phyloP scores from a whole-genome alignment of 176 grass and related monocot genomes.

The Rhipidocladum racemiflorum region DNA sequence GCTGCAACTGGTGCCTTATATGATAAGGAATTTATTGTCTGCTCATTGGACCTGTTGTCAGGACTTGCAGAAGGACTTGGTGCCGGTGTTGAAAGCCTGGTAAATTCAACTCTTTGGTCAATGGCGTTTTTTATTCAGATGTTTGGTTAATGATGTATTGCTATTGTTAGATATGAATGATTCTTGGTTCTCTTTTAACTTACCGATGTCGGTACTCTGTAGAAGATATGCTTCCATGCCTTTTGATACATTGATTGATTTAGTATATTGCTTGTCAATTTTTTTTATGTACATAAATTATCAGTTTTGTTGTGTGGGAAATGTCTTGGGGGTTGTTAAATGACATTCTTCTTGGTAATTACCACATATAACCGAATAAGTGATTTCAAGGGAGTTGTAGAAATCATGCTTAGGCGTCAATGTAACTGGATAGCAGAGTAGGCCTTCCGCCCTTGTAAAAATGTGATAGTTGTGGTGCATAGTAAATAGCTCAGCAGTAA shows the following conservation, averaged over 20 bases:
- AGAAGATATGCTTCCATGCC: not conserved
- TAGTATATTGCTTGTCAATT: not conserved
- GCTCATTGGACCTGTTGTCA: conserved; percentile 84
- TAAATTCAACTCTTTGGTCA: conserved; percentile 42
- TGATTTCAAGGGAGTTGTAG: not conserved
- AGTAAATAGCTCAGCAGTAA: not conserved
- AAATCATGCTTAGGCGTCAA: not conserved
- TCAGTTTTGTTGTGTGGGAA: not conserved
- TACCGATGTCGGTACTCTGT: not conserved
- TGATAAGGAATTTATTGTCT: conserved; percentile 94
- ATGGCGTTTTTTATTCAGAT: not conserved
- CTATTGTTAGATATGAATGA: not conserved
- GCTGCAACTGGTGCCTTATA: conserved; percentile 63
- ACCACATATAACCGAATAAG: not conserved
- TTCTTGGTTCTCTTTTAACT: not conserved
- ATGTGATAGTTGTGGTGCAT: not conserved
- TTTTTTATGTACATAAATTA: not conserved
- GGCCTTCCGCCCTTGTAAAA: not conserved
- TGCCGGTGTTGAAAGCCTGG: conserved; percentile 75
- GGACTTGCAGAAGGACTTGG: conserved; percentile 86
- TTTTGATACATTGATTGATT: not conserved
- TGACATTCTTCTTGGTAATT: not conserved
- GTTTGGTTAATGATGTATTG: not conserved
- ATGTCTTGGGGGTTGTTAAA: not conserved
- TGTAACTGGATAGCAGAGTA: not conserved